phyloP scores from a whole-genome alignment of 208 protist species.

The Phytomonas sp. region DNA sequence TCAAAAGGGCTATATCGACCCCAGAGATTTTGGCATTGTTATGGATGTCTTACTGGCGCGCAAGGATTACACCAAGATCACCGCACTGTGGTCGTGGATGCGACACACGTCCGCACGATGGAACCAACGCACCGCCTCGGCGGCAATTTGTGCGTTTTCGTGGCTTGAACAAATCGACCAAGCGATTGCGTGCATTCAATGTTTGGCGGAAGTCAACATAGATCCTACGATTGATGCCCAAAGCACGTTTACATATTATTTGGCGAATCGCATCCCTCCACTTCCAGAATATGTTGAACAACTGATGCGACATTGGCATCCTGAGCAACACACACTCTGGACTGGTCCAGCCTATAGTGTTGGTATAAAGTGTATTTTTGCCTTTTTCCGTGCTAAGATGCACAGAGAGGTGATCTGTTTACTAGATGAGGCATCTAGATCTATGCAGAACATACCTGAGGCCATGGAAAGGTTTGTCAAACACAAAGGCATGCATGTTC shows the following conservation, averaged over 20 bases:
- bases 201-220: constrained; percentile 37
- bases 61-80: constrained; percentile 22
- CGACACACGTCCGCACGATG: constrained; percentile 71
- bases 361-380: neutral
- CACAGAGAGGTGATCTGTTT: neutral
- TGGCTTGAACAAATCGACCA: constrained; percentile 28
- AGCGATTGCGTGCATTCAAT: constrained; percentile 55
- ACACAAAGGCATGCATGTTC: neutral
- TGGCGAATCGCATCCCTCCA: constrained; percentile 27
- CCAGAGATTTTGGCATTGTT: constrained; percentile 42
- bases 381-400: constrained; percentile 2
- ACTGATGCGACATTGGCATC: constrained; percentile 64
- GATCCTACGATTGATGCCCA: constrained; percentile 51
- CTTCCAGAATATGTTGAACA: constrained; percentile 62
- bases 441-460: neutral
- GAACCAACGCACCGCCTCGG: constrained; percentile 47
- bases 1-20: constrained; percentile 33
- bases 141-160: constrained; percentile 41
- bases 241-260: constrained; percentile 33
- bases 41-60: constrained; percentile 30
- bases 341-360: neutral
- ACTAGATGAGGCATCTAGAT: neutral
- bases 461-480: neutral
- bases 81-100: constrained; percentile 69
- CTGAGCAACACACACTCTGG: constrained; percentile 3